Percentiles rank a stretch among this genome's conserved stretches.
Evolutionary conservation across 78 protist species (phyloP).

Genomic region (Protostelium mycophagum): DNA sequence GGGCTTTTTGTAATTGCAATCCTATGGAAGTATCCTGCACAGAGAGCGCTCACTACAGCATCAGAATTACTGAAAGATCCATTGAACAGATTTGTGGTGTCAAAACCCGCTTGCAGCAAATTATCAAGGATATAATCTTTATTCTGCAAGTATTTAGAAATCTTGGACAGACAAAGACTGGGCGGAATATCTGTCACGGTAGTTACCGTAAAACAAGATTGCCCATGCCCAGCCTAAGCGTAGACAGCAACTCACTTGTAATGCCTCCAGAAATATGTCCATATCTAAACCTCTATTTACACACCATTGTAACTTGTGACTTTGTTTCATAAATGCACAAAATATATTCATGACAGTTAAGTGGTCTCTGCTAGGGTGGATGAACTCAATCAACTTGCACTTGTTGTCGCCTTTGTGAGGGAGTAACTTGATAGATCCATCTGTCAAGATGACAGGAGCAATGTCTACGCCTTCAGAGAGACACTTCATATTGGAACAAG

Average conservation of each 20-base stretch:
- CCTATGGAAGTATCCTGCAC: not conserved
- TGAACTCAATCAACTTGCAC: not conserved
- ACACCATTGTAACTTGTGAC: not conserved
- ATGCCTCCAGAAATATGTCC: not conserved
- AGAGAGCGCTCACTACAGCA: not conserved
- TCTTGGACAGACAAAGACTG: not conserved
- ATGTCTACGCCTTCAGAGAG: not conserved
- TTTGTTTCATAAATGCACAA: not conserved
- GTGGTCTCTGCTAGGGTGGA: not conserved
- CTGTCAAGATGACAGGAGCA: not conserved
- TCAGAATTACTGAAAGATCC: not conserved
- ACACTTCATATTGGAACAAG: not conserved
- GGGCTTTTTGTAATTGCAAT: not conserved
- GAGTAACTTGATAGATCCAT: not conserved
- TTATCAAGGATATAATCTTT: not conserved
- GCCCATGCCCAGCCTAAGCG: too few relatives aligned
- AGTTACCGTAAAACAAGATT: too few relatives aligned
- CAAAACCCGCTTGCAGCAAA: not conserved
- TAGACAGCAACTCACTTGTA: not conserved
- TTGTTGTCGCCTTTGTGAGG: not conserved
- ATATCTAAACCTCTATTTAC: not conserved
- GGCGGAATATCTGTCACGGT: too few relatives aligned
- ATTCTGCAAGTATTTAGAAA: not conserved
- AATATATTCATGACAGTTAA: not conserved
- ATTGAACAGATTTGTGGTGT: not conserved